Evolutionary conservation across 202 grass and related monocot genomes (phyloP).

Genomic region (Cymbopogon flexuosus): DNA sequence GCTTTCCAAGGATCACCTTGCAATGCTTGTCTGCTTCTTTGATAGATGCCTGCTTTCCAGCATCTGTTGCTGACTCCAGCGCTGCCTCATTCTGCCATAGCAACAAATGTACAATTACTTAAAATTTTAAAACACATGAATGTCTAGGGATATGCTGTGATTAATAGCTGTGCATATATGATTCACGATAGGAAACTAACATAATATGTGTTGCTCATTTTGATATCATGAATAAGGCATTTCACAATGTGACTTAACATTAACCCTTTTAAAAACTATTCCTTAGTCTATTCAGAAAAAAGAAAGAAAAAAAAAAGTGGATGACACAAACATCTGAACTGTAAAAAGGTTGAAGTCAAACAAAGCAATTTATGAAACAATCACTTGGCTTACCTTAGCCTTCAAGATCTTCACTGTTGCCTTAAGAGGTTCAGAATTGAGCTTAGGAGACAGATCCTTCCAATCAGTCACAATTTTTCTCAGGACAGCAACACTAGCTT

Average conservation of each 20-base stretch:
- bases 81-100: constrained; percentile 65
- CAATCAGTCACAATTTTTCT: constrained; percentile 58
- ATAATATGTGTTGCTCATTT: neutral
- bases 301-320: no score
- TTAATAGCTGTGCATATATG: neutral
- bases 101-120: constrained; percentile 2
- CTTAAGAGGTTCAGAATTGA: constrained; percentile 64
- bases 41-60: constrained; percentile 46
- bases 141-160: neutral
- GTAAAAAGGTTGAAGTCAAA: neutral
- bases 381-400: constrained; percentile 51
- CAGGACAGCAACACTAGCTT: constrained; percentile 64
- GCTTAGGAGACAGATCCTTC: constrained; percentile 62
- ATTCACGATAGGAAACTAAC: neutral
- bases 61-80: constrained; percentile 40
- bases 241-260: neutral
- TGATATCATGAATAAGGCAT: neutral
- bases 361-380: neutral
- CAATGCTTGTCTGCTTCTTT: constrained; percentile 89
- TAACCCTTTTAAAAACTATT: neutral
- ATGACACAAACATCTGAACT: neutral
- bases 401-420: constrained; percentile 64
- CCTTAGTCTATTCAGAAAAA: neutral
- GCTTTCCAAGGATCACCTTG: constrained; percentile 71
- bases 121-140: neutral